Percentiles rank a stretch among this genome's conserved stretches.
phyloP scores from a whole-genome alignment of 805 yeast genomes.

The Allodekkera sacchari region DNA sequence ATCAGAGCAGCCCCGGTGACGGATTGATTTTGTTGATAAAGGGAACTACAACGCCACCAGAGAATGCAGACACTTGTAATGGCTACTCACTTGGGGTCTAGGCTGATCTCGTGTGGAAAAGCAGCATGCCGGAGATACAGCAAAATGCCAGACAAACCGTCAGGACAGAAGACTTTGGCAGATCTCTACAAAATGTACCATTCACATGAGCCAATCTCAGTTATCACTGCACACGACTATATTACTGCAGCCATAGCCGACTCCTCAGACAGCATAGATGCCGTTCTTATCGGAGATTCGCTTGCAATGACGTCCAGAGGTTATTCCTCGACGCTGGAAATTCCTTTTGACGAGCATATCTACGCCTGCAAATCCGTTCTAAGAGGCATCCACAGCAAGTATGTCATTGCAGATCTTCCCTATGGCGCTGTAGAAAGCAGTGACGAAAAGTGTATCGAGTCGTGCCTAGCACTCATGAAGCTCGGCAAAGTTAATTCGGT shows the following conservation, averaged over 20 bases:
- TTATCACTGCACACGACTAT: conserved; percentile 82
- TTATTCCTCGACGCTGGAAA: conserved; percentile 62
- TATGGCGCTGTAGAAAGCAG: conserved; percentile 77
- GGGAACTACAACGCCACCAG: too few relatives aligned
- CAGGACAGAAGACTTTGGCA: conserved; percentile 15
- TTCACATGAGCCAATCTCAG: conserved; percentile 15
- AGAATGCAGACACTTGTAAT: too few relatives aligned
- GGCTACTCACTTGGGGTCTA: too few relatives aligned
- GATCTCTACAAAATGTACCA: conserved; percentile 16
- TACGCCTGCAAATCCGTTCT: conserved; percentile 70
- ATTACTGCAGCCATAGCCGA: conserved; percentile 64
- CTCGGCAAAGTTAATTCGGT: conserved; percentile 59
- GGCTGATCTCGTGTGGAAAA: too few relatives aligned
- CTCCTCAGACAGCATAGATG: conserved; percentile 56
- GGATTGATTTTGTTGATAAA: too few relatives aligned
- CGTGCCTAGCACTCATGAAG: conserved; percentile 48
- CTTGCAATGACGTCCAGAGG: conserved; percentile 90
- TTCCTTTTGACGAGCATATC: conserved; percentile 71
- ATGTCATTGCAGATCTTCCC: conserved; percentile 79
- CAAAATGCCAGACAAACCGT: background rate
- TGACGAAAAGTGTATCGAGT: conserved; percentile 50
- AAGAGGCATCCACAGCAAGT: conserved; percentile 58
- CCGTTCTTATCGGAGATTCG: conserved; percentile 82
- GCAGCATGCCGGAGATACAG: too few relatives aligned
- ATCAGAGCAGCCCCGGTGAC: too few relatives aligned